Conservation (phyloP, 1,284 basidiomycete species). For the Moniliella sp. region DNA sequence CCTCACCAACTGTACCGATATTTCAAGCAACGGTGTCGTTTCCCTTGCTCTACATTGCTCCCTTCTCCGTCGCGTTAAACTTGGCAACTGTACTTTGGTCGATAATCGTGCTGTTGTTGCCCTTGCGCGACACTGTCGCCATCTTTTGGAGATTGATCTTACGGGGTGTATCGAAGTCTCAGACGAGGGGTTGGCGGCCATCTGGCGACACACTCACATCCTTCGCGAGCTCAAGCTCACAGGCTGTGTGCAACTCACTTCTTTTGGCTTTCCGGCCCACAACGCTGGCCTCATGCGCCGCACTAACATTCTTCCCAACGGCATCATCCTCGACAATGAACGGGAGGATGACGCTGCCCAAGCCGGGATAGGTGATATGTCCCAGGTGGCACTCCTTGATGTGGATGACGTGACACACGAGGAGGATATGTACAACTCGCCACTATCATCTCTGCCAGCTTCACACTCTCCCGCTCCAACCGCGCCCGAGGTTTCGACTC, state of each 20-base stretch:
- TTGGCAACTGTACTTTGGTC: constrained; percentile 19
- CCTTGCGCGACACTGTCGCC: constrained; percentile 43
- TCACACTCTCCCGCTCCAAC: no score
- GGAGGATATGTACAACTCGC: no score
- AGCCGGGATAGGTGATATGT: no score
- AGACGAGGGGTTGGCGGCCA: constrained; percentile 51
- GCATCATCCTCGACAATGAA: constrained; percentile 1
- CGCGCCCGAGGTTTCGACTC: no score
- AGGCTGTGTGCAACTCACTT: constrained; percentile 58
- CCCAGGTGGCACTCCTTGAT: no score
- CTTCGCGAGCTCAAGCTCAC: constrained; percentile 78
- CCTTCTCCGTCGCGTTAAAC: constrained; percentile 43
- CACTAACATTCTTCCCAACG: constrained; percentile 2
- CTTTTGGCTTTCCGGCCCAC: constrained; percentile 58
- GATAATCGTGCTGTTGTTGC: constrained; percentile 16
- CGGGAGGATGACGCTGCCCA: no score
- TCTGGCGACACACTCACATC: constrained; percentile 57
- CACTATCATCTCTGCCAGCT: no score
- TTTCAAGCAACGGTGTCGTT: constrained; percentile 60
- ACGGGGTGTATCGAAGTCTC: no score
- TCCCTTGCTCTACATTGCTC: constrained; percentile 59
- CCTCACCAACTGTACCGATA: constrained; percentile 52
- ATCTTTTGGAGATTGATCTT: constrained; percentile 81
- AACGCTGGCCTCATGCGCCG: neutral
- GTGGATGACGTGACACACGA: no score